These are phyloP conservation scores for Leishmania tropica DNA, from an alignment of 208 protist genomes.

Conservation along the genomic window DNA sequence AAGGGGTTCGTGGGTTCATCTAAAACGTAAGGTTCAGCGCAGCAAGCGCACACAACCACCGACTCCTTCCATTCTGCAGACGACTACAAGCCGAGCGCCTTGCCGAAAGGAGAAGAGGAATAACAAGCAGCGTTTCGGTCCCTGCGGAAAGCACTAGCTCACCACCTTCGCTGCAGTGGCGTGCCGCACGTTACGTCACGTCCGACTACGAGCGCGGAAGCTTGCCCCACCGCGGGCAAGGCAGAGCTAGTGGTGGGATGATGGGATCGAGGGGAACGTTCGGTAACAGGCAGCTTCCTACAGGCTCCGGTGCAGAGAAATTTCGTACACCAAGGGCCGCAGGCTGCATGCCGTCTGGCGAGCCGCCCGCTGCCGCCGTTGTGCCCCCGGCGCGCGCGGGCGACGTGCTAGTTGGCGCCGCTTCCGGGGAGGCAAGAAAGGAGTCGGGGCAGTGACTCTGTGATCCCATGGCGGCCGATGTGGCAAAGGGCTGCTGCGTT, in stretches of 20 bases:
- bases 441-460: not conserved
- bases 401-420: not conserved
- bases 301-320: constrained; percentile 37
- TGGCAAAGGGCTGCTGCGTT: not conserved
- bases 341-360: constrained; percentile 18
- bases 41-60: not conserved
- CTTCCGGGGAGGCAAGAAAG: not conserved
- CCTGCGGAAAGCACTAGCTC: not conserved
- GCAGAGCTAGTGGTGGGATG: constrained; percentile 41
- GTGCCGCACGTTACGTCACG: not conserved
- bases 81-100: not conserved
- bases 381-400: not conserved
- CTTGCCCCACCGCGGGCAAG: constrained; percentile 42
- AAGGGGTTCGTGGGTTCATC: not conserved
- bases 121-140: not conserved
- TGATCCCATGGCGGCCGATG: not conserved
- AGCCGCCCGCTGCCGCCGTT: constrained; percentile 11
- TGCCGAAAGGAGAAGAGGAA: not conserved
- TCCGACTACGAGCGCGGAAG: constrained; percentile 15
- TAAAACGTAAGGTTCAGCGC: not conserved
- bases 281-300: constrained; percentile 41
- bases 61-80: not conserved
- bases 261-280: constrained; percentile 26
- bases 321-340: constrained; percentile 36
- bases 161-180: not conserved